Percentiles rank a stretch among this genome's conserved stretches.
Evolutionary conservation across 352 stramenopile species (phyloP).

Genomic region (Bremia lactucae): DNA sequence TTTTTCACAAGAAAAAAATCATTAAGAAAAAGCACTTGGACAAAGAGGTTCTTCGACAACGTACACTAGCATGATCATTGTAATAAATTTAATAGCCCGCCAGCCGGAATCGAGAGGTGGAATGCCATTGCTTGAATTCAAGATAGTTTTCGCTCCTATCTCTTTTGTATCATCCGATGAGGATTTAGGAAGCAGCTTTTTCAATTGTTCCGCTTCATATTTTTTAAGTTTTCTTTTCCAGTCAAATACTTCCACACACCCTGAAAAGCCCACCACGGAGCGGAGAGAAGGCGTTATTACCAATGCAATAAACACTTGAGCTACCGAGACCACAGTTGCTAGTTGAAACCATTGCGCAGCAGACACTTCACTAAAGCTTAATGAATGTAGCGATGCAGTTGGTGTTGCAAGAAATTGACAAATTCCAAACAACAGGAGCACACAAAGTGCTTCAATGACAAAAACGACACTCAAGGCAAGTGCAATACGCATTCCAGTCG

Average conservation of each 20-base stretch:
- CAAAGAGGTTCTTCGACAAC: slow-evolving; percentile 2
- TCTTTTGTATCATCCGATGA: not conserved
- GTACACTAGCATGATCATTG: slow-evolving; percentile 46
- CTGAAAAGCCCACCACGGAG: slow-evolving; percentile 23
- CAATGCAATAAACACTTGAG: slow-evolving; percentile 17
- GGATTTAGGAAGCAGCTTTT: slow-evolving; percentile 6
- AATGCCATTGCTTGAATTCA: slow-evolving; percentile 1
- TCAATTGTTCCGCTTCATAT: slow-evolving; percentile 27
- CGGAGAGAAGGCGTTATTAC: slow-evolving; percentile 19
- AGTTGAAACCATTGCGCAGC: slow-evolving; percentile 19
- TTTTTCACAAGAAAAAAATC: slow-evolving; percentile 2
- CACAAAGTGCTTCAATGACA: slow-evolving; percentile 23
- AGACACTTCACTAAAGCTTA: slow-evolving; percentile 1
- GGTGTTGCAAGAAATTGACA: slow-evolving; percentile 6
- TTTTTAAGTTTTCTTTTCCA: slow-evolving; percentile 26
- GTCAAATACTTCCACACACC: slow-evolving; percentile 27
- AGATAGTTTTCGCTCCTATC: not conserved
- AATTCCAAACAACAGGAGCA: slow-evolving; percentile 10
- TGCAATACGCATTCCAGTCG: slow-evolving; percentile 50
- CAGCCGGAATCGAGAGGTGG: slow-evolving; percentile 32
- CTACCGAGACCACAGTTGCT: slow-evolving; percentile 11
- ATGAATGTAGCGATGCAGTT: slow-evolving; percentile 2
- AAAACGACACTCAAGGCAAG: slow-evolving; percentile 35
- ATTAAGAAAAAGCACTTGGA: slow-evolving; percentile 2
- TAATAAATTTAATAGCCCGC: slow-evolving; percentile 45